These are phyloP conservation scores for Hypoxylon sp. DNA, from an alignment of 2,329 filamentous ascomycete species.

Conservation along the genomic window DNA sequence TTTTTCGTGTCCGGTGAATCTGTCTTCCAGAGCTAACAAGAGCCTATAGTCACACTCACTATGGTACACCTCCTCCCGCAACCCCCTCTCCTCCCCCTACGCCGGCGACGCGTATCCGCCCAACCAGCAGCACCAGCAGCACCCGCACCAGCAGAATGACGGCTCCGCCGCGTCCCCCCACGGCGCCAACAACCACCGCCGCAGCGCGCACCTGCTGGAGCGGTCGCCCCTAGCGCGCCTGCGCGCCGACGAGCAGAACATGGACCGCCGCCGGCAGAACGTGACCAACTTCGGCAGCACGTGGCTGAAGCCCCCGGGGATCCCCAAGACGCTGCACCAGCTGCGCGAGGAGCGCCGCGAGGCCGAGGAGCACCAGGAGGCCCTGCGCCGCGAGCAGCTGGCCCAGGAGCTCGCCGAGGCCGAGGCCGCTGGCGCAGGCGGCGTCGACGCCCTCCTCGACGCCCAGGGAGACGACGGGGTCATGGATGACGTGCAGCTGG, in stretches of 20 bases:
- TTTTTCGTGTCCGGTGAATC: slow-evolving; percentile 24
- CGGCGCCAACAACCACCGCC: slow-evolving; percentile 46
- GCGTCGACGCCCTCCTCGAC: slow-evolving; percentile 50
- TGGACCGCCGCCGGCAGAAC: slow-evolving; percentile 81
- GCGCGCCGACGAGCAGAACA: slow-evolving; percentile 79
- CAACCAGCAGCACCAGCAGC: slow-evolving; percentile 45
- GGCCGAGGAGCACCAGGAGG: slow-evolving; percentile 84
- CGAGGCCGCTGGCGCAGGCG: slow-evolving; percentile 59
- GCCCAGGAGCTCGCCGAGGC: slow-evolving; percentile 81
- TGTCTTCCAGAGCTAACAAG: slow-evolving; percentile 38
- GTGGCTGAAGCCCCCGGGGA: slow-evolving; percentile 91
- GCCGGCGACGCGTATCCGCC: slow-evolving; percentile 49
- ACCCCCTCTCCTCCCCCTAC: slow-evolving; percentile 56
- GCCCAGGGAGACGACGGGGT: slow-evolving; percentile 55
- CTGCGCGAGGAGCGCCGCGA: slow-evolving; percentile 91
- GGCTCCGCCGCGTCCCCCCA: slow-evolving; percentile 50
- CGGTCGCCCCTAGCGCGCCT: slow-evolving; percentile 76
- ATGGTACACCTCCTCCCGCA: slow-evolving; percentile 77
- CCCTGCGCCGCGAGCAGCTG: slow-evolving; percentile 76
- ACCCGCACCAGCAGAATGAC: slow-evolving; percentile 35
- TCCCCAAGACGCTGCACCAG: slow-evolving; percentile 90
- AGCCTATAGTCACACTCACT: slow-evolving; percentile 74
- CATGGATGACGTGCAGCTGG: slow-evolving; percentile 69
- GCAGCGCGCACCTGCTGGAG: slow-evolving; percentile 61
- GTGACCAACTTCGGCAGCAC: slow-evolving; percentile 87